These are phyloP conservation scores for Jamesozyma piceae DNA, from an alignment of 805 yeast genomes.

Conservation along the genomic window DNA sequence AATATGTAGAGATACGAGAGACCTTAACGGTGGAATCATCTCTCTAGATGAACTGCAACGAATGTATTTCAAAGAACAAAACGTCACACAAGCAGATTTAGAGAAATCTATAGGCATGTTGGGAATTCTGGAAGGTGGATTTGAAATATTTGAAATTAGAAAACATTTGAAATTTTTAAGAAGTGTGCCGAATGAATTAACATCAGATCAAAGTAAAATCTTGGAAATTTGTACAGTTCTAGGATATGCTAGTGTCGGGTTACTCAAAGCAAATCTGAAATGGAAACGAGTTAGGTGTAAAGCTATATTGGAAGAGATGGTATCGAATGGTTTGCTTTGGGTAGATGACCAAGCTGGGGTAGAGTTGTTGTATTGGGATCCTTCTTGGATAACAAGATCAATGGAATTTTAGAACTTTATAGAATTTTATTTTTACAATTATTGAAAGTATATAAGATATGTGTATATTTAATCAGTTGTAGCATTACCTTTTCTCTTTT, in stretches of 20 bases:
- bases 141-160: conserved; percentile 47
- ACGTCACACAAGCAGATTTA: conserved; percentile 42
- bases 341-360: conserved; percentile 46
- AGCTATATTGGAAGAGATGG: conserved; percentile 66
- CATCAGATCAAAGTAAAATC: conserved; percentile 59
- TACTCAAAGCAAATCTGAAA: conserved; percentile 61
- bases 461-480: neutral
- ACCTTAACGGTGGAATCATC: conserved; percentile 75
- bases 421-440: neutral
- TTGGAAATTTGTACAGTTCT: conserved; percentile 67
- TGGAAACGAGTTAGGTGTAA: conserved; percentile 64
- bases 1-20: conserved; percentile 58
- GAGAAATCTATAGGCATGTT: conserved; percentile 46
- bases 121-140: conserved; percentile 57
- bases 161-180: conserved; percentile 44
- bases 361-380: conserved; percentile 58
- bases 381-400: conserved; percentile 47
- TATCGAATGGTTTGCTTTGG: conserved; percentile 79
- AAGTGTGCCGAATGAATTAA: conserved; percentile 53
- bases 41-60: conserved; percentile 44
- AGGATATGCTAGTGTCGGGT: conserved; percentile 59
- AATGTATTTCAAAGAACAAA: conserved; percentile 23
- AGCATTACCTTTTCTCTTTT: conserved; percentile 1
- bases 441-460: neutral
- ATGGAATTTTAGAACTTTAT: neutral